Evolutionary conservation across 106 monocot genomes (phyloP), one percentile per base, ranked within the genome.

Genomic region (Cymbidium sinense): DNA sequence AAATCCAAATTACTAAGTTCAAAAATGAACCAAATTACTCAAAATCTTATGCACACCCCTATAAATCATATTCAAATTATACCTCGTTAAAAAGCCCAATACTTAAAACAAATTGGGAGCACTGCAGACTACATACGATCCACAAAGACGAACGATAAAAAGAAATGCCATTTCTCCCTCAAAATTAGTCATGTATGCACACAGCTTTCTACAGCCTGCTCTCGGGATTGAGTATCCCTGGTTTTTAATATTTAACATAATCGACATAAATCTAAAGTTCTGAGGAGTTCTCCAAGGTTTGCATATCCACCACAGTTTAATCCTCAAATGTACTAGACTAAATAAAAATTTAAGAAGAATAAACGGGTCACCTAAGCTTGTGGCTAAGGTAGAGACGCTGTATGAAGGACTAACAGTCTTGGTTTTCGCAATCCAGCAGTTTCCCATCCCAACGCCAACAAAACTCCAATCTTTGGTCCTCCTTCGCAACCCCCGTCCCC

Each of bases 361-460:
- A 28, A 31, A n/a, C 18, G 33, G 31, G 17, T 4, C 13, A 67
- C 67, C 67, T 67, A 31, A 67, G 33, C 67, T 67, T 13, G 70
- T 75, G 73, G 74, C 75, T 64, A 74, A 80, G 7, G 41, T 75
- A 25, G 75, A 33, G 43, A 20, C 61, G 58, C 62, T 75, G 19
- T 52, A 34, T 0, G 79, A 71, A 71, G 79, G 70, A 52, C 51
- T 51, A 39, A 79, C 71, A 10, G 51, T 67, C 51, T 79, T 79
- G 79, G 64, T 74, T 41, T 23, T 80, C 64, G 33, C 41, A 7
- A 74, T 74, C 80, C 54, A 80, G 64, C 80, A 80, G 27, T 64
- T 80, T 19, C 80, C 80, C 80, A 80, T 80, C 74, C n/a, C 35
- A 58, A 23, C 58, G 20, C 30, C 15, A 8, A 70, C 30, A 70